Evolutionary conservation across 1,284 basidiomycete species (phyloP), one percentile per base, ranked within the genome.

Genomic region (Limonomyces culmigenus): DNA sequence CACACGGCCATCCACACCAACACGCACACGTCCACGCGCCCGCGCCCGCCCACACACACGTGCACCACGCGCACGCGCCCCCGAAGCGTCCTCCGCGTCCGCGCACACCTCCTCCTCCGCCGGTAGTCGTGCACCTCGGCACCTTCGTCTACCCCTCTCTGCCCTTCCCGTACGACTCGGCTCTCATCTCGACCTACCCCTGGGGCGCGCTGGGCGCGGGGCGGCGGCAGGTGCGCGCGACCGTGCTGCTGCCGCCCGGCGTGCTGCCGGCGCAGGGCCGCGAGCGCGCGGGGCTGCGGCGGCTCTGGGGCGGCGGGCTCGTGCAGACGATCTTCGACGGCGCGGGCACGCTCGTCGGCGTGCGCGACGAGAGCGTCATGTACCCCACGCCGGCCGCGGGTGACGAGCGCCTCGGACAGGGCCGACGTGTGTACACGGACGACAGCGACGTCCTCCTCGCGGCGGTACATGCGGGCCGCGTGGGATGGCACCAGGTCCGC

Each of bases 401-500:
- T 5, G 41, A 45, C 35, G 18, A 42, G 17, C 41, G 40, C 34
- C 37, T 36, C 5, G 44, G 41, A 43, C 43, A 20, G 21, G 27
- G 12, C 35, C 15, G 41, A 48, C 42, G 55, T n/a, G 51, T 78
- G 35, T 81, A 81, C 52, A 84, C 76, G 3, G 76, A 83, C 51
- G 78, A 81, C 50, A 77, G 72, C 17, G 71, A 78, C 42, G 47
- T 85, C 38, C 67, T 84, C 39, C 49, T 81, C 19, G 84, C 83
- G 42, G 84, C 81, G 2, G 59, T 78, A 17, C 80, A 84, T 44
- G 62, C 74, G 2, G 73, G 66, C 2, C 64, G 67, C 53, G 51
- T 74, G 5, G 68, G 66, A 13, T 80, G 76, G 78, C 65, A 62
- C 43, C 63, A 60, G 2, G 59, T 70, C 18, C 42, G 55, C 31